phyloP scores from a whole-genome alignment of 768 basidiomycete species.

The Rhodocollybia butyracea region DNA sequence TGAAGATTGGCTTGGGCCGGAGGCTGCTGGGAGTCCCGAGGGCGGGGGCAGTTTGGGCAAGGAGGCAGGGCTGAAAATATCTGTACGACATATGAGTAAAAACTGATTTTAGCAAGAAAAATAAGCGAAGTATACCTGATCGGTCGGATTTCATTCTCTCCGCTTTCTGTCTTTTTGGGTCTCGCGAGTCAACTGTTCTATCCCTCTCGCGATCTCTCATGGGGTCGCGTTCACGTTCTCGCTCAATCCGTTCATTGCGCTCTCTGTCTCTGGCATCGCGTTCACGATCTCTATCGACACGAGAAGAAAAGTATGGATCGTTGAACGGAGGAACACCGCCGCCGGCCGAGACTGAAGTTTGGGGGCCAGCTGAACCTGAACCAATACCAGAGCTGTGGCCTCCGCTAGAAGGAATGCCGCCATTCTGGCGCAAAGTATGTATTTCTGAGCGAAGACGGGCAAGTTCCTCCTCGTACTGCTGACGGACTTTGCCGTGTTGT shows the following conservation, averaged over 20 bases:
- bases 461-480: constrained; percentile 86
- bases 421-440: constrained; percentile 44
- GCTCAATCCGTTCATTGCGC: constrained; percentile 2
- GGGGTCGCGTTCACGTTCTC: constrained; percentile 30
- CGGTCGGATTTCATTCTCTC: constrained; percentile 41
- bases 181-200: constrained; percentile 29
- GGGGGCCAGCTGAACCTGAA: constrained; percentile 10
- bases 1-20: constrained; percentile 23
- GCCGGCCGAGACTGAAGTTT: constrained; percentile 27
- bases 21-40: constrained; percentile 17
- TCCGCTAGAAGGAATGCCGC: constrained; percentile 29
- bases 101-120: background rate
- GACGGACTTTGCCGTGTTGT: constrained; percentile 81
- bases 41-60: constrained; percentile 37
- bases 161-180: constrained; percentile 43
- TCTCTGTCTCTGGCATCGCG: constrained; percentile 10
- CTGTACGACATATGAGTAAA: background rate
- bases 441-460: constrained; percentile 67
- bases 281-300: constrained; percentile 5
- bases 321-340: constrained; percentile 17
- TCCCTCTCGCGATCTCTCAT: constrained; percentile 30
- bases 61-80: constrained; percentile 26
- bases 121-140: background rate
- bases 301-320: constrained; percentile 17
- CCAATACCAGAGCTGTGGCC: constrained; percentile 20